phyloP scores from a whole-genome alignment of 2,329 filamentous ascomycete genomes.

The Pseudogymnoascus sp. region DNA sequence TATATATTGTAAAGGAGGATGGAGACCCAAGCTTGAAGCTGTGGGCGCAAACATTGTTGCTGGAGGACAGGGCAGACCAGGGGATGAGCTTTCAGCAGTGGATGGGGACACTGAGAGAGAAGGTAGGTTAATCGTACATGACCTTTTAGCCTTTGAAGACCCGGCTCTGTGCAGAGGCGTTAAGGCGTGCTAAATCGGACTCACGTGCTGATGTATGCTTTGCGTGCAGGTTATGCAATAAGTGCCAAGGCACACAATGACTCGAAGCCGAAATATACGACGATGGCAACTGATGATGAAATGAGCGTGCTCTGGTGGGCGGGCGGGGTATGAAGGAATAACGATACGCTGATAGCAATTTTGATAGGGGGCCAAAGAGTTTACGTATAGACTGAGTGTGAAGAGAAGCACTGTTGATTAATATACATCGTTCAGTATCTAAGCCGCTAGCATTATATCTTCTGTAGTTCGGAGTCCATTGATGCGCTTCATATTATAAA shows the following conservation, averaged over 20 bases:
- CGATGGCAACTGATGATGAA: conserved; percentile 4
- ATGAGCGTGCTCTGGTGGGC: conserved; percentile 1
- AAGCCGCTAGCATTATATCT: not conserved
- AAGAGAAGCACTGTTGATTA: conserved; percentile 6
- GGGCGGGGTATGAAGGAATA: not conserved
- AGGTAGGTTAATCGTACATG: conserved; percentile 53
- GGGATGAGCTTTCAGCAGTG: conserved; percentile 88
- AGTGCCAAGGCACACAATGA: conserved; percentile 4
- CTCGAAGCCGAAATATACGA: not conserved
- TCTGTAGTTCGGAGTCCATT: not conserved
- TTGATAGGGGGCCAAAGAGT: not conserved
- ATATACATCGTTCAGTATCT: conserved; percentile 1
- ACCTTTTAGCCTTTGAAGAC: conserved; percentile 2
- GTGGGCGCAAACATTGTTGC: conserved; percentile 92
- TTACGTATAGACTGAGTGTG: conserved; percentile 5
- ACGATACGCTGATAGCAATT: not conserved
- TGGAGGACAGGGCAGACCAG: conserved; percentile 93
- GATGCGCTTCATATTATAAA: not conserved
- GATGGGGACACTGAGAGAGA: conserved; percentile 86
- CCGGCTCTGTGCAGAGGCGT: not conserved
- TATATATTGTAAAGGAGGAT: conserved; percentile 92
- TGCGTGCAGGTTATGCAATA: conserved; percentile 6
- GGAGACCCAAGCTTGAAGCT: conserved; percentile 91
- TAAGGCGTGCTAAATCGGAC: not conserved
- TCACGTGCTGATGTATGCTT: conserved; percentile 7